A percentile compares a stretch with the other conserved stretches of the same genome.
Conservation (phyloP, 345 rosid species). For the Sonneratia caseolaris region DNA sequence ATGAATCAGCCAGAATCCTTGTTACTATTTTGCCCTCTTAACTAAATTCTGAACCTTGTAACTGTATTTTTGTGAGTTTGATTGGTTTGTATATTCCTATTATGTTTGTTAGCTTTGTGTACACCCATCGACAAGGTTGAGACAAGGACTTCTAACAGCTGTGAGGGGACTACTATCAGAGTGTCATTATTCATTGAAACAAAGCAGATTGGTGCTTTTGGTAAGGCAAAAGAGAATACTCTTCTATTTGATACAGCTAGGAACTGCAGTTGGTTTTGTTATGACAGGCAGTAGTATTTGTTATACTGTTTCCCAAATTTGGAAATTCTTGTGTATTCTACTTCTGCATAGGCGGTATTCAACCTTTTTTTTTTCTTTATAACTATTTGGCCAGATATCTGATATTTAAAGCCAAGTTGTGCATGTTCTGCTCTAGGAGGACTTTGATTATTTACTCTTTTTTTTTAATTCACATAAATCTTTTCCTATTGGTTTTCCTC, state of each 20-base stretch:
- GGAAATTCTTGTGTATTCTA: neutral
- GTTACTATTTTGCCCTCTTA: neutral
- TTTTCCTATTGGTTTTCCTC: neutral
- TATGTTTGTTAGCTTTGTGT: constrained; percentile 52
- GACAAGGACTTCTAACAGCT: constrained; percentile 62
- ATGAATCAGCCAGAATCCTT: constrained; percentile 15
- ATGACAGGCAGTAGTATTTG: neutral
- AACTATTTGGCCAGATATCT: neutral
- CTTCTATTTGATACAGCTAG: neutral
- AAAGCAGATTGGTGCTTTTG: constrained; percentile 66
- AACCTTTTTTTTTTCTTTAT: neutral
- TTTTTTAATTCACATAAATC: too few species aligned
- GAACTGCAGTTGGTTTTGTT: neutral
- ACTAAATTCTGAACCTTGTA: neutral
- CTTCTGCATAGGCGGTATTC: neutral
- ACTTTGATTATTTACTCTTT: neutral
- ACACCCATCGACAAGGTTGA: constrained; percentile 61
- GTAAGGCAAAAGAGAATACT: constrained; percentile 33
- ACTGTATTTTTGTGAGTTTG: neutral
- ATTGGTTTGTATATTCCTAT: constrained; percentile 5
- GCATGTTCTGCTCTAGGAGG: neutral
- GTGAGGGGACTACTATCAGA: constrained; percentile 55
- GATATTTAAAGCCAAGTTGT: neutral
- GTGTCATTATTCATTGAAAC: constrained; percentile 50
- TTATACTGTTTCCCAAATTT: neutral